Conservation (phyloP, 805 yeast species). For the Cyberlindnera petersonii region DNA sequence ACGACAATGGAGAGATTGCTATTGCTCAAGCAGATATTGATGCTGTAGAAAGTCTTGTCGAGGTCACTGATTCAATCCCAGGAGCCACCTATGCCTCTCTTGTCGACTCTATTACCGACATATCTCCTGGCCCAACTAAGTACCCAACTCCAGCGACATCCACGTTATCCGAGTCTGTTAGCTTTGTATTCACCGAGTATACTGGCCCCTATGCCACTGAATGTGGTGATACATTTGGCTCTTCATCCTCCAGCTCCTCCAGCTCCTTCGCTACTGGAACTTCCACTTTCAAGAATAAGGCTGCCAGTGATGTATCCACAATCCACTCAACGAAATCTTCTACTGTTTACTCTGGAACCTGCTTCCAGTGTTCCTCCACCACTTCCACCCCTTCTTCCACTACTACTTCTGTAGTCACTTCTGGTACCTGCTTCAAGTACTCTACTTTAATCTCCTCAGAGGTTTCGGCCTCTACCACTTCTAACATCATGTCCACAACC, state of each 20-base stretch:
- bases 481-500: not conserved
- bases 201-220: constrained; percentile 4
- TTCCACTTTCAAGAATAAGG: not conserved
- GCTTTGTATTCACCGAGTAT: not conserved
- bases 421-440: constrained; percentile 7
- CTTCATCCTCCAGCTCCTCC: not conserved
- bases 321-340: not conserved
- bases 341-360: not conserved
- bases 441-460: too few species aligned
- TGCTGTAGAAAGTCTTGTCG: constrained; percentile 10
- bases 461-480: not conserved
- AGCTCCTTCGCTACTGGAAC: not conserved
- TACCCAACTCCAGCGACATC: constrained; percentile 9
- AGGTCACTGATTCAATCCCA: constrained; percentile 19
- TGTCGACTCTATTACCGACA: not conserved
- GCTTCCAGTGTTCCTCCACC: not conserved
- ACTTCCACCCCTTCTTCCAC: not conserved
- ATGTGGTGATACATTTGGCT: constrained; percentile 1
- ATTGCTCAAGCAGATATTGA: constrained; percentile 14
- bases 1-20: constrained; percentile 18
- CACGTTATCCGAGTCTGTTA: constrained; percentile 3
- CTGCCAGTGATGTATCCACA: not conserved
- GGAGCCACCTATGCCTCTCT: constrained; percentile 14
- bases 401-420: not conserved
- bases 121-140: not conserved